Evolutionary conservation across 768 basidiomycete genomes (phyloP), one percentile per base, ranked within the genome.

Genomic region (Agrocybe pediades): DNA sequence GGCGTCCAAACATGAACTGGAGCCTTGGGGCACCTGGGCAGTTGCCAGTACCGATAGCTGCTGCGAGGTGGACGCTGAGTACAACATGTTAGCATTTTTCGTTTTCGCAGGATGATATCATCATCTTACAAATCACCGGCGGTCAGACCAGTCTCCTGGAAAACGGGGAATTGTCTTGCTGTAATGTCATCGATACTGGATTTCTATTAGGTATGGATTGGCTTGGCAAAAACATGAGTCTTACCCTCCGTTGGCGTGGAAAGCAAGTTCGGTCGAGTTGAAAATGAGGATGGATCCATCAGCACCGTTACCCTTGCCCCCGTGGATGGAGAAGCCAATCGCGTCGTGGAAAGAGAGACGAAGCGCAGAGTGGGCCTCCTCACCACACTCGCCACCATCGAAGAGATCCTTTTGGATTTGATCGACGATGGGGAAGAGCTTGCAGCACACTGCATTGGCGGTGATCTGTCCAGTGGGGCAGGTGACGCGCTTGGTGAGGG

Each of bases 11-110:
- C 52, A 66, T 53, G 57, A 68, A 68, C 29, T 63, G 53, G 5
- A 72, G 54, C 11, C 55, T 60, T 6, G 69, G 70, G 17, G 68
- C 68, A 47, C 71, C 71, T 4, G 69, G 69, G 46, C 71, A 72
- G 58, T 71, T 71, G 36, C 60, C 49, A 23, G 61, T 51, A 16
- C 62, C 62, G 46, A 68, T 64, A 3, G 57, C 57, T 17, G 53
- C 57, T 3, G 57, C 57, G 9, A 58, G 50, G 36, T 58, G 57
- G 15, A 58, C 53, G 41, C 57, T 58, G 19, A 24, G 33, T 36
- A 13, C n/a, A 36, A n/a, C 6, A 15, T 11, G 33, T 41, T 13
- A 17, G 39, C 9, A n/a, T 26, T 43, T 2, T 16, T 47, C 6
- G 19, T 15, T n/a, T 17, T 43, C 40, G 9, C 8, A n/a, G 16